These are phyloP conservation scores for Hypomyces rosellus DNA, from an alignment of 2,329 filamentous ascomycete species.

Conservation along the genomic window DNA sequence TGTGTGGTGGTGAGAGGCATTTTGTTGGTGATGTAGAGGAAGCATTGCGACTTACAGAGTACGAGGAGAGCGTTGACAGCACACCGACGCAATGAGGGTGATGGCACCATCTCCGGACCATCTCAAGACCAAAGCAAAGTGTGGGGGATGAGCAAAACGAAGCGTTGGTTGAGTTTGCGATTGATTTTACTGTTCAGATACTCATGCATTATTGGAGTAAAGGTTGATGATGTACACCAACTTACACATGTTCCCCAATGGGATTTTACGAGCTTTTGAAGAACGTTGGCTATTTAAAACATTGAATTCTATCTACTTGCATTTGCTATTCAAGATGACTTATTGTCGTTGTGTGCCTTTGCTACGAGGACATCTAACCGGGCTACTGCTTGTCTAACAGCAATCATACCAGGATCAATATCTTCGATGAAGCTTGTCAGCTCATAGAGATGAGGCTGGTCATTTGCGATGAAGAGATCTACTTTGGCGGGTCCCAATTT, in stretches of 20 bases:
- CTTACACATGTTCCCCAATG: too few species aligned
- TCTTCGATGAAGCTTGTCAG: constrained; percentile 25
- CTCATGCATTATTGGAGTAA: too few species aligned
- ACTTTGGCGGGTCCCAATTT: constrained; percentile 21
- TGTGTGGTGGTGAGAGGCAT: constrained; percentile 68
- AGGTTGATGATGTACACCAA: too few species aligned
- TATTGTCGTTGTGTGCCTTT: not conserved
- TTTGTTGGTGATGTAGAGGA: constrained; percentile 82
- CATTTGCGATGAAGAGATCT: constrained; percentile 20
- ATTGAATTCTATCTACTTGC: constrained; percentile 4
- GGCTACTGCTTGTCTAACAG: constrained; percentile 19
- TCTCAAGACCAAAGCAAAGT: too few species aligned
- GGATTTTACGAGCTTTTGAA: too few species aligned
- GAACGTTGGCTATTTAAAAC: not conserved
- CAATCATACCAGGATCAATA: constrained; percentile 20
- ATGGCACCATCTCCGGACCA: not conserved
- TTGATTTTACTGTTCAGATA: too few species aligned
- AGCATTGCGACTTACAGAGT: constrained; percentile 74
- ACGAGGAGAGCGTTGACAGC: constrained; percentile 45
- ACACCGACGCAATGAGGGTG: not conserved
- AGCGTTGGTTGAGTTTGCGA: too few species aligned
- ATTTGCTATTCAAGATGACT: not conserved
- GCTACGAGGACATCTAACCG: constrained; percentile 19
- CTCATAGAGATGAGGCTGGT: constrained; percentile 25
- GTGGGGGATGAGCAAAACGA: too few species aligned